Base-by-base conservation (phyloP, 495 filamentous ascomycete species). In the Hyphodiscus hymeniophilus region DNA sequence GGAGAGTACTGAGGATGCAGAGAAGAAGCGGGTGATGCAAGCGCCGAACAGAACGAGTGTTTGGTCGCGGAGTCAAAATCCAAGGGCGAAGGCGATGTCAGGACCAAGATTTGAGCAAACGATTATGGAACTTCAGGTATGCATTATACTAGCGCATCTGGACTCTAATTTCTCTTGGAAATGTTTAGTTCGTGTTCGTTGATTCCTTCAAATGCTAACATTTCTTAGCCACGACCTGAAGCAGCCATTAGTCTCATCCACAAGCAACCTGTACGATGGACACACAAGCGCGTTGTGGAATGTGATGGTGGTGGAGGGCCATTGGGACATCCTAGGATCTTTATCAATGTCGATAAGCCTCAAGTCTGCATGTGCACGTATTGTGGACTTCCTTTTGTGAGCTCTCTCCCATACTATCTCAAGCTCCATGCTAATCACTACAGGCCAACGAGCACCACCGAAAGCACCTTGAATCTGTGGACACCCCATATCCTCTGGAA, bases 81-180 rank as follows among this genome's bases (percentile, higher is more conserved):
- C 87, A 13, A 73, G 91, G 50, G 74, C 73, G 40, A 62, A 76
- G 65, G 92, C 85, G 15, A 98, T 98, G 92, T 73, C 76, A 13
- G 92, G 92, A 28, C 92, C 92, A 52, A 74, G 92, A 52, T 98
- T 98, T 59, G 92, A 98, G 74, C 91, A 96, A 77, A 96, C 87
- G 13, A 85, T 90, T 54, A 85, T 95, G 72, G 79, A 83, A 59
- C 70, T 79, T 58, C 92, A 95, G 82, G 89, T 95, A 67, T 43
- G 84, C 16, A 15, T 13, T 32, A 13, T 32, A 32, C 13, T 32
- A 32, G 30, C 7, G 30, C 7, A n/a, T n/a, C n/a, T n/a, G n/a
- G n/a, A n/a, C n/a, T n/a, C n/a, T n/a, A n/a, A n/a, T n/a, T n/a
- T n/a, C 3, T 34, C 16, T 11, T 6, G 12, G 17, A 22, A 20